Base-by-base conservation (phyloP, 2,329 filamentous ascomycete genomes). In the Alternaria metachromatica region DNA sequence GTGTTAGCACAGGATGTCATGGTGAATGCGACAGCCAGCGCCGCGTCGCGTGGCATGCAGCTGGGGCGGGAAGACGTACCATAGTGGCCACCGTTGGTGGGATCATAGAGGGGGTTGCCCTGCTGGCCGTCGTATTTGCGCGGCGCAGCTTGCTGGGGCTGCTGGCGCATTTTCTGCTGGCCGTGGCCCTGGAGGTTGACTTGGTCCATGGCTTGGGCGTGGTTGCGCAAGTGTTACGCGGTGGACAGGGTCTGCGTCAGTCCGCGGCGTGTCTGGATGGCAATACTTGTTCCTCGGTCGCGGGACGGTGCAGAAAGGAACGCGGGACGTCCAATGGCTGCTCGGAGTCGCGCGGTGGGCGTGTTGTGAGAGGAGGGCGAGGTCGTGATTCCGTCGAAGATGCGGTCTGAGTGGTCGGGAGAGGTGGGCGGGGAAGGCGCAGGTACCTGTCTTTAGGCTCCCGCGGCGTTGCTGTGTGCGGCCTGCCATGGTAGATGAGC, bases 101-200 rank as follows among this genome's bases (percentile, higher is more conserved):
- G 68, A 66, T 85, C 82, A 69, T 86, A 86, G 62, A 82, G 65
- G 37, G 83, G 83, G 63, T 83, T 81, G 51, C 84, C 84, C 64
- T 84, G 82, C 73, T 82, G 80, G 41, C 84, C 84, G 65, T 86
- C 84, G 65, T 86, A 86, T 69, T 80, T 82, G 75, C 67, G 82
- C 61, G 76, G 80, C 57, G 69, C 78, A 43, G 77, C 77, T 30
- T 76, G 72, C 55, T 72, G 70, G 37, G 76, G 72, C 55, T 72
- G 70, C 61, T 76, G 77, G 73, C 73, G 79, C 74, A 77, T 75
- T 68, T 80, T 77, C 66, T 79, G 77, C 71, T 79, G 76, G 71
- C 71, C 70, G 65, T 78, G 76, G 59, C 67, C 71, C 61, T 76
- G 75, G 66, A 78, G 75, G 70, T 74, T 76, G 57, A 77, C 69